These are phyloP conservation scores for Byssochlamys sp. DNA, from an alignment of 2,329 filamentous ascomycete species.

Conservation along the genomic window DNA sequence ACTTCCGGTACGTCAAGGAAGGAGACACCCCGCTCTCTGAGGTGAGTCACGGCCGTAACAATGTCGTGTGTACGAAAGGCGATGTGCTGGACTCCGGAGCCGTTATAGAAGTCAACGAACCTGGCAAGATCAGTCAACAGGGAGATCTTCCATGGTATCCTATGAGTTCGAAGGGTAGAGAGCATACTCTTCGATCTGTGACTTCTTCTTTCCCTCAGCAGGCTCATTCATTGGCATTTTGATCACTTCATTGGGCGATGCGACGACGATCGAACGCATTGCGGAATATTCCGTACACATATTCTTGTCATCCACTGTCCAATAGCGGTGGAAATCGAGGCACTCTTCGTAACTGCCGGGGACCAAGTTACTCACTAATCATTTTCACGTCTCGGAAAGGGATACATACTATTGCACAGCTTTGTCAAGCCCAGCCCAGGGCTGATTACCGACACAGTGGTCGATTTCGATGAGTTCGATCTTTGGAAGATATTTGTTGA, in stretches of 20 bases:
- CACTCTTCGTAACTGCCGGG: constrained; percentile 63
- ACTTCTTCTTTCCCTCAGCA: constrained; percentile 70
- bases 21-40: constrained; percentile 70
- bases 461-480: constrained; percentile 69
- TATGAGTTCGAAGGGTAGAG: background rate
- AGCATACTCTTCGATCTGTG: constrained; percentile 81
- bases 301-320: constrained; percentile 80
- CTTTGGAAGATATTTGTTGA: constrained; percentile 44
- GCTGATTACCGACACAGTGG: constrained; percentile 91
- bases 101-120: constrained; percentile 69
- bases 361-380: background rate
- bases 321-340: constrained; percentile 86
- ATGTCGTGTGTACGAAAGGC: constrained; percentile 73
- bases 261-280: constrained; percentile 77
- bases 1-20: constrained; percentile 76
- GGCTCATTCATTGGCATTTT: constrained; percentile 98
- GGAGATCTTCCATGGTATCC: no score
- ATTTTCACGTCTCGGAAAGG: constrained; percentile 11
- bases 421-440: constrained; percentile 69
- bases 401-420: constrained; percentile 44
- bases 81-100: constrained; percentile 81
- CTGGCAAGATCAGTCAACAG: constrained; percentile 9
- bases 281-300: constrained; percentile 86
- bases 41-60: constrained; percentile 57
- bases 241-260: constrained; percentile 67